Conservation (phyloP, 2,329 filamentous ascomycete species). For the Ceratocystis harringtonii region DNA sequence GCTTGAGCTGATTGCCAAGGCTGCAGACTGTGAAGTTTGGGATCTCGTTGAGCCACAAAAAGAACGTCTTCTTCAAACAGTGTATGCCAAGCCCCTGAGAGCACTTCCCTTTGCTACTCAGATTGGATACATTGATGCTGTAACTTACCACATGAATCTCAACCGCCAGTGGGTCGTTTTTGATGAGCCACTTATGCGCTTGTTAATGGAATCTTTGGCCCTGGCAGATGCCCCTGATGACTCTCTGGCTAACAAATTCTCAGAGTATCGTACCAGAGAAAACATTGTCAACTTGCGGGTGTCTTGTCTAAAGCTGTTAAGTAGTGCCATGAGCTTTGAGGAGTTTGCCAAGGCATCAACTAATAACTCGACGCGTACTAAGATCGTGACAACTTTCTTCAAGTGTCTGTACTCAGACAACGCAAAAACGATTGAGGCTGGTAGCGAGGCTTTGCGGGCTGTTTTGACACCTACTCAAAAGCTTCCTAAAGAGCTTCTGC, state of each 20-base stretch:
- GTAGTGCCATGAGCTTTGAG: slow-evolving; percentile 82
- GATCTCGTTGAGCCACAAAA: slow-evolving; percentile 83
- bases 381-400: slow-evolving; percentile 92
- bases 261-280: slow-evolving; percentile 89
- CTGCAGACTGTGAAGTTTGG: slow-evolving; percentile 63
- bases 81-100: slow-evolving; percentile 87
- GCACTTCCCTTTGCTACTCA: slow-evolving; percentile 88
- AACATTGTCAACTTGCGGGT: slow-evolving; percentile 83
- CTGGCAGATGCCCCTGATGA: slow-evolving; percentile 92
- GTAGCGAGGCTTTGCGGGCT: slow-evolving; percentile 76
- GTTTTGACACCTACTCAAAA: slow-evolving; percentile 82
- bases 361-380: slow-evolving; percentile 44
- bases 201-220: slow-evolving; percentile 86
- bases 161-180: slow-evolving; percentile 82
- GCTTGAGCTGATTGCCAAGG: slow-evolving; percentile 65
- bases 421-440: slow-evolving; percentile 80
- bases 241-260: slow-evolving; percentile 76
- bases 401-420: slow-evolving; percentile 92
- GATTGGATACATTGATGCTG: slow-evolving; percentile 95
- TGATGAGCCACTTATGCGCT: slow-evolving; percentile 76
- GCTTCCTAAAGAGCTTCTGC: slow-evolving; percentile 84
- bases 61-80: slow-evolving; percentile 74
- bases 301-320: slow-evolving; percentile 82
- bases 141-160: slow-evolving; percentile 84
- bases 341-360: slow-evolving; percentile 64